Evolutionary conservation across 345 rosid genomes (phyloP).

Genomic region (Salix dunnii): DNA sequence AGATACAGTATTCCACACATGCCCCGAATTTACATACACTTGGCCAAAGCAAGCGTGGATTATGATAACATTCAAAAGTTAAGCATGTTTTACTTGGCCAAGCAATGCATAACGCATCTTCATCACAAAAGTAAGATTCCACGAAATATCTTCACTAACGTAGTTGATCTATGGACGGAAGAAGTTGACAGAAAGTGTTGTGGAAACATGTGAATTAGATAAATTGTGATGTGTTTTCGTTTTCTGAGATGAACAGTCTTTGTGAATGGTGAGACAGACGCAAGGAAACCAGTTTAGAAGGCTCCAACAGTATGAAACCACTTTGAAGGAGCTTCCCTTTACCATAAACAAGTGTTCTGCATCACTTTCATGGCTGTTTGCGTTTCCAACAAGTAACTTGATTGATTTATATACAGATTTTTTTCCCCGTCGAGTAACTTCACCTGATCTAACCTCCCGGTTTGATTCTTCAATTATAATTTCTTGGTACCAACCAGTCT

Average conservation of each 20-base stretch:
- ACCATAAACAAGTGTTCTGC: not conserved
- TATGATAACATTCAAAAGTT: not conserved
- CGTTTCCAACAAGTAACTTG: not conserved
- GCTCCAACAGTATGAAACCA: not conserved
- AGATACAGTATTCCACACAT: not conserved
- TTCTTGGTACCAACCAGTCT: not conserved
- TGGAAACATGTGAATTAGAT: not conserved
- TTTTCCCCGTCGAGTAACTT: not conserved
- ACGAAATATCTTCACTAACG: no score
- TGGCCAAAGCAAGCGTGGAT: not conserved
- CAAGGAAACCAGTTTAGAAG: no score
- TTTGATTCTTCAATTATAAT: not conserved
- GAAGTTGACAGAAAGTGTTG: no score
- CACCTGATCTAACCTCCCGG: not conserved
- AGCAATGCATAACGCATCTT: not conserved
- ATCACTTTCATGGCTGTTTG: not conserved
- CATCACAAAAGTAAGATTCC: not conserved
- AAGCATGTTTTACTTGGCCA: not conserved
- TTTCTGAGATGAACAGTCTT: not conserved
- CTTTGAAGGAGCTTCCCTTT: conserved; percentile 5
- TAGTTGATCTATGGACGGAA: no score
- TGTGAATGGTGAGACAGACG: not conserved
- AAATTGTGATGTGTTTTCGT: no score
- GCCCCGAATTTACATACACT: not conserved
- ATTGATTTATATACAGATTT: not conserved